phyloP scores from a whole-genome alignment of 371 early-diverging fungal species.

The Haplosporangium sp. region DNA sequence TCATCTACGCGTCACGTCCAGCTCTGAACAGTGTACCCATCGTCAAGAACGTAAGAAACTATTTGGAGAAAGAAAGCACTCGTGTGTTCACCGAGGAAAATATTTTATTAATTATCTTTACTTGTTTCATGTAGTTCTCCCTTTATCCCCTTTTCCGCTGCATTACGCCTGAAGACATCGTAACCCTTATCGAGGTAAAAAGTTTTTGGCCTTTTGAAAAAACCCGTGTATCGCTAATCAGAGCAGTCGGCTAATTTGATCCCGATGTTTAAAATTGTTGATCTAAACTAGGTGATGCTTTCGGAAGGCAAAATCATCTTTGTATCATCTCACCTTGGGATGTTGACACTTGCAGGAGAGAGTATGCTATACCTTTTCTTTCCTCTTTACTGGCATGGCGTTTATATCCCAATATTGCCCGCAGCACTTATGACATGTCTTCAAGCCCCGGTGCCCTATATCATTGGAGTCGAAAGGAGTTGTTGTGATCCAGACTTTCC shows the following conservation, averaged over 20 bases:
- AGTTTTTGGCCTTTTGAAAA: neutral
- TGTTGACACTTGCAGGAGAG: conserved; percentile 82
- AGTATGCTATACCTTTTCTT: conserved; percentile 77
- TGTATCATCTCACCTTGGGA: conserved; percentile 74
- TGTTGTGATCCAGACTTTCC: conserved; percentile 69
- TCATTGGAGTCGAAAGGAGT: conserved; percentile 77
- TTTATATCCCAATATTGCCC: conserved; percentile 84
- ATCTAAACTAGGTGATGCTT: conserved; percentile 62
- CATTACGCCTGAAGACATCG: conserved; percentile 76
- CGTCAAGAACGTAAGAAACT: conserved; percentile 77
- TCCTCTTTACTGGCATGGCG: conserved; percentile 87
- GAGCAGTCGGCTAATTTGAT: too few relatives aligned
- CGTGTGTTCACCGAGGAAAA: too few relatives aligned
- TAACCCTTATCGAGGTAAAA: conserved; percentile 72
- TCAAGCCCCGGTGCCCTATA: conserved; percentile 87
- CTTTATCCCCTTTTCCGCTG: conserved; percentile 81
- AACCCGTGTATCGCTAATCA: neutral
- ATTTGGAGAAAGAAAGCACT: too few relatives aligned
- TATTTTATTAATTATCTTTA: too few relatives aligned
- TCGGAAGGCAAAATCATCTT: conserved; percentile 84
- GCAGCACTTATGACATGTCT: conserved; percentile 76
- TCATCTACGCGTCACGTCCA: conserved; percentile 81
- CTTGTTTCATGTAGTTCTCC: conserved; percentile 70
- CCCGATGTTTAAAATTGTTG: conserved; percentile 10
- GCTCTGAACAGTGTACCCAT: conserved; percentile 82